These are phyloP conservation scores for Polychytrium aggregatum DNA, from an alignment of 192 early-diverging fungal genomes.

Conservation along the genomic window DNA sequence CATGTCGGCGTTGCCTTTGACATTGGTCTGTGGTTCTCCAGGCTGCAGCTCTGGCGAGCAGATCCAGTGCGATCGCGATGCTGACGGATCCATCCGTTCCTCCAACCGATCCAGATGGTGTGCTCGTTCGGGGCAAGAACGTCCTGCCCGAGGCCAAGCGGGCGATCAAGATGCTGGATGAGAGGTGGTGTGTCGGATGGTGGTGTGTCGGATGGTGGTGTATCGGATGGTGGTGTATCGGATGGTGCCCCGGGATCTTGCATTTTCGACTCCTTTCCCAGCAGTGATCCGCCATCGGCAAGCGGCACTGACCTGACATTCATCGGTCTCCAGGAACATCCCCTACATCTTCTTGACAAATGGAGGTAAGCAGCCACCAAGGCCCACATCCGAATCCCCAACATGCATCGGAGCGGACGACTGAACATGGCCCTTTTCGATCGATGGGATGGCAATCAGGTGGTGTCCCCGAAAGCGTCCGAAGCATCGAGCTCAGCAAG, in stretches of 20 bases:
- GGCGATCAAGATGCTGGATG: slow-evolving; percentile 56
- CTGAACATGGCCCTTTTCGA: not conserved
- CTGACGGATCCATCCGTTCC: slow-evolving; percentile 1
- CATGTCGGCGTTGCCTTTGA: slow-evolving; percentile 28
- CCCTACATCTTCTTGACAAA: slow-evolving; percentile 80
- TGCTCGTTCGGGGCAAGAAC: slow-evolving; percentile 67
- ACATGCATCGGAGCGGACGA: not conserved
- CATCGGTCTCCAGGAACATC: slow-evolving; percentile 35
- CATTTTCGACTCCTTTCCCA: no score
- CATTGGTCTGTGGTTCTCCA: slow-evolving; percentile 15
- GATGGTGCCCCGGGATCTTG: no score
- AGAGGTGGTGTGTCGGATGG: slow-evolving; percentile 8
- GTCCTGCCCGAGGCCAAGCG: slow-evolving; percentile 54
- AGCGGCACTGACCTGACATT: no score
- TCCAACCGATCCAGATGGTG: slow-evolving; percentile 78
- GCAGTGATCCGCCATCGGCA: no score
- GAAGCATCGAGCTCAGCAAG: slow-evolving; percentile 54
- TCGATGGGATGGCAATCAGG: no score
- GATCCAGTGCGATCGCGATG: not conserved
- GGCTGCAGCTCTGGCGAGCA: no score
- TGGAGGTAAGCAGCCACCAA: slow-evolving; percentile 33
- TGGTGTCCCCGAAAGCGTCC: slow-evolving; percentile 61
- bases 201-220: not conserved
- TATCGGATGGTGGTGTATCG: not conserved
- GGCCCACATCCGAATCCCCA: not conserved